Evolutionary conservation across 768 basidiomycete species (phyloP), one percentile per base, ranked within the genome.

Genomic region (Phaffia tasmanica): DNA sequence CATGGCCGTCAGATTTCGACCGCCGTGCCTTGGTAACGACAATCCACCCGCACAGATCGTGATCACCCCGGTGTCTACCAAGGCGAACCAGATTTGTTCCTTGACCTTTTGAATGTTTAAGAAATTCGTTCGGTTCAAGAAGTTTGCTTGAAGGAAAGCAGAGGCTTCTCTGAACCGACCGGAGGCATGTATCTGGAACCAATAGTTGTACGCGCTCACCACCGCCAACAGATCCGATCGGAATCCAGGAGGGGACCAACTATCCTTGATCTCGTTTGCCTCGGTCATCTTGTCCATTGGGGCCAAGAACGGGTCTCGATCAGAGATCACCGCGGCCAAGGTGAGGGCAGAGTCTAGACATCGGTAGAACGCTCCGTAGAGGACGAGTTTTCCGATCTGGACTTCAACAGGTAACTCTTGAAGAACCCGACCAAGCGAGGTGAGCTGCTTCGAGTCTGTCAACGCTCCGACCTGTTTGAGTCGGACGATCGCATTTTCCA

Each of bases 321-420:
- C 87, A 18, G 88, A 84, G 70, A 95, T 78, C 71, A 95, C 86
- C 7, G 90, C 89, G n/a, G 93, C 92, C 57, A 95, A 81, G 5
- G 90, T 89, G 69, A 97, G 76, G 0, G 89, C 88, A 60, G 85
- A 83, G 74, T 92, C 88, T 51, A 97, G 80, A 76, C 92, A 95
- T 67, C 87, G 84, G 84, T 94, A 94, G 80, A 95, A 88, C 73
- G 85, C 84, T 21, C 93, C 93, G 75, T 86, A 90, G 4, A 97
- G 80, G 62, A 91, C 86, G 58, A 97, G 79, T 65, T 90, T 85
- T 60, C 90, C 93, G 78, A 97, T 84, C 67, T 89, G 87, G 0
- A 84, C 88, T 61, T 95, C 91, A 50, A 95, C 84, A 3, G 93
- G 93, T 0, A 95, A 78, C 72, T 92, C 87, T 16, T 93, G 82